Conservation (phyloP, 345 rosid species). For the Passiflora organensis region DNA sequence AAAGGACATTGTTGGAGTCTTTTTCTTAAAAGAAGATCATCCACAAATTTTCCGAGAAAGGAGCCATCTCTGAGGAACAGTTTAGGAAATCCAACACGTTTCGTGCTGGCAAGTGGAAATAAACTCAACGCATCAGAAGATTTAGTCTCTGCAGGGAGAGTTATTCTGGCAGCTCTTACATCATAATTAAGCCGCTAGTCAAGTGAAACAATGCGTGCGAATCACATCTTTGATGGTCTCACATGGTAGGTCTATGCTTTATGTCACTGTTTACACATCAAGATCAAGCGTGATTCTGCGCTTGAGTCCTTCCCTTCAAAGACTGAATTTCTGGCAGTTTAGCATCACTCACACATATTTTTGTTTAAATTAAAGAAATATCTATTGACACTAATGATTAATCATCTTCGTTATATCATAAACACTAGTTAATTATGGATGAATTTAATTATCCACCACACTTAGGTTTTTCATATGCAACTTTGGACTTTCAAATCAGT, state of each 20-base stretch:
- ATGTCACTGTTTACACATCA: constrained; percentile 59
- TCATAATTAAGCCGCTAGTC: constrained; percentile 59
- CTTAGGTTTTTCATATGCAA: too few species aligned
- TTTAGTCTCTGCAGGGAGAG: too few species aligned
- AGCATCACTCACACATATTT: constrained; percentile 49
- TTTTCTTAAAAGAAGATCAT: too few species aligned
- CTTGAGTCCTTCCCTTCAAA: constrained; percentile 55
- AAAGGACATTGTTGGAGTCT: too few species aligned
- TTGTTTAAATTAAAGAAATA: constrained; percentile 40
- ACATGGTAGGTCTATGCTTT: constrained; percentile 63
- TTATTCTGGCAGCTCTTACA: constrained; percentile 31
- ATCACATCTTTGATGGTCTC: constrained; percentile 59
- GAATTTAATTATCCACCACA: too few species aligned
- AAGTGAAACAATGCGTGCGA: constrained; percentile 66
- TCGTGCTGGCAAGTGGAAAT: too few species aligned
- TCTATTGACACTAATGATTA: constrained; percentile 27
- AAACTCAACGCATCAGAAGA: too few species aligned
- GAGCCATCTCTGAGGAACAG: too few species aligned
- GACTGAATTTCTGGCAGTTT: constrained; percentile 46
- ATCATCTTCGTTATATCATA: neutral
- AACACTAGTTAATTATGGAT: too few species aligned
- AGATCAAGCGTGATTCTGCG: constrained; percentile 52
- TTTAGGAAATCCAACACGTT: neutral
- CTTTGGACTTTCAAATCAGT: too few species aligned
- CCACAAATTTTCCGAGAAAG: too few species aligned